phyloP scores from a whole-genome alignment of 306 rosid species.

The Betula pendula region DNA sequence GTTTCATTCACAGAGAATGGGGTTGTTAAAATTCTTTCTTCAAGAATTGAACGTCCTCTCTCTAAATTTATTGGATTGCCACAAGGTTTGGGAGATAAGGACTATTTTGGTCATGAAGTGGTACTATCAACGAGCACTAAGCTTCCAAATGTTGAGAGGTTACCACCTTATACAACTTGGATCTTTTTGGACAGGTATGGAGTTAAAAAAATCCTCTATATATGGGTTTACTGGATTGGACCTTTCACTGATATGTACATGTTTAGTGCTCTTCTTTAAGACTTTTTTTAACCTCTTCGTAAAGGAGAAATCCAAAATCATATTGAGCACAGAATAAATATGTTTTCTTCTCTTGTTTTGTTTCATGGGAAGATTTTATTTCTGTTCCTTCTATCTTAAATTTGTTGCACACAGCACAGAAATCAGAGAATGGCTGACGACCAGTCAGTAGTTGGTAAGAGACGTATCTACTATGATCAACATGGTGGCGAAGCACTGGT shows the following conservation, averaged over 20 bases:
- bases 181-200: conserved; percentile 82
- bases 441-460: conserved; percentile 94
- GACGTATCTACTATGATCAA: conserved; percentile 87
- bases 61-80: conserved; percentile 58
- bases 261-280: conserved; percentile 8
- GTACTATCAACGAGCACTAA: conserved; percentile 49
- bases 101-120: conserved; percentile 50
- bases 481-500: conserved; percentile 89
- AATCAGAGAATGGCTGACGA: conserved; percentile 99
- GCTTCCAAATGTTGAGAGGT: conserved; percentile 61
- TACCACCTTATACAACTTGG: conserved; percentile 93
- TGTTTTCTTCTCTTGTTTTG: conserved; percentile 5
- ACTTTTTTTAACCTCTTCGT: not conserved
- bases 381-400: conserved; percentile 51
- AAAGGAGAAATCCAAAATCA: not conserved
- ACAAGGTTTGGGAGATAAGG: conserved; percentile 61
- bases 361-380: conserved; percentile 21
- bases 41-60: conserved; percentile 64
- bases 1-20: conserved; percentile 31
- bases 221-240: not conserved
- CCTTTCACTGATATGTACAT: not conserved
- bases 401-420: conserved; percentile 64
- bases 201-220: conserved; percentile 6
- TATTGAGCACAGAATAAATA: not conserved
- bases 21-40: conserved; percentile 50